Percentiles rank a stretch among this genome's conserved stretches.
Evolutionary conservation across 495 filamentous ascomycete species (phyloP).

Genomic region (Penicillium egyptiacum): DNA sequence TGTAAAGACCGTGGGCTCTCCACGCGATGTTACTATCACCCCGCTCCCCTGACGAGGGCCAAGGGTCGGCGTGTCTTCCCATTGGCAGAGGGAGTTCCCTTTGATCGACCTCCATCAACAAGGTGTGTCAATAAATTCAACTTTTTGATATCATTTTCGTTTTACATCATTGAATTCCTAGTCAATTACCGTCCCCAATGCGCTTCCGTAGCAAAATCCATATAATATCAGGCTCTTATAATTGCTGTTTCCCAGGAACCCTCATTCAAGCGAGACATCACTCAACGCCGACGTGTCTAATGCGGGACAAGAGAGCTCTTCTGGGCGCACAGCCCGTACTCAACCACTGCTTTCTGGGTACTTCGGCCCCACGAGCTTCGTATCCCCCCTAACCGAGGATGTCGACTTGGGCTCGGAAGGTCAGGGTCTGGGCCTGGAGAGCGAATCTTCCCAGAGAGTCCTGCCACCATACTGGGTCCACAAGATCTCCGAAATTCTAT

Average conservation of each 20-base stretch:
- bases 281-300: conserved; percentile 6
- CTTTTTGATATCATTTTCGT: background rate
- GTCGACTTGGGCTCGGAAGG: conserved; percentile 17
- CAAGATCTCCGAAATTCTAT: conserved; percentile 24
- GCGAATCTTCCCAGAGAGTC: conserved; percentile 8
- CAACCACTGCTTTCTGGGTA: conserved; percentile 30
- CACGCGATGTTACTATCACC: conserved; percentile 38
- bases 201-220: background rate
- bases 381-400: conserved; percentile 25
- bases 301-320: background rate
- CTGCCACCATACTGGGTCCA: conserved; percentile 31
- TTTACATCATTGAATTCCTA: conserved; percentile 1
- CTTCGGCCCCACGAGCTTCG: conserved; percentile 36
- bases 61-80: conserved; percentile 9
- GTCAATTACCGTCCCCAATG: background rate
- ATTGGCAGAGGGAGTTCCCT: conserved; percentile 17
- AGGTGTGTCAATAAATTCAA: conserved; percentile 12
- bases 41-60: conserved; percentile 37
- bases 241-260: conserved; percentile 3
- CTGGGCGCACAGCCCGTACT: conserved; percentile 1
- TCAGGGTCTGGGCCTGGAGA: conserved; percentile 12
- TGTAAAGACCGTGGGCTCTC: conserved; percentile 30
- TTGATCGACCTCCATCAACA: conserved; percentile 15
- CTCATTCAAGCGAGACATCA: conserved; percentile 10
- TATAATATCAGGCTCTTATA: background rate